These are phyloP conservation scores for Acanthamoeba triangularis DNA, from an alignment of 208 protist genomes.

Conservation along the genomic window DNA sequence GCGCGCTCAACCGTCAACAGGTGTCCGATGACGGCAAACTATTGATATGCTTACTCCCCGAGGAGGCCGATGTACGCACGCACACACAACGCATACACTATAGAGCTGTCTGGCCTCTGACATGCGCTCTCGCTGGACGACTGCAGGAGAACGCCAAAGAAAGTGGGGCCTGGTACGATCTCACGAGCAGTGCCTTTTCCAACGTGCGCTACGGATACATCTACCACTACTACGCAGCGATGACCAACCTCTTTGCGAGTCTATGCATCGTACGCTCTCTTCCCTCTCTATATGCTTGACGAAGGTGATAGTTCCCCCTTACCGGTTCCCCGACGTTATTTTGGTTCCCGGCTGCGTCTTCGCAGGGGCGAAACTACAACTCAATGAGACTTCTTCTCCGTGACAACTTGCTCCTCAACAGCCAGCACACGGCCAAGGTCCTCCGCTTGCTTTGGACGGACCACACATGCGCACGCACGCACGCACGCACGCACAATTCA, in stretches of 20 bases:
- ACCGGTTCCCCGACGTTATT: not conserved
- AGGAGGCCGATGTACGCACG: conserved; percentile 12
- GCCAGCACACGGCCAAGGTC: conserved; percentile 22
- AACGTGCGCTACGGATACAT: conserved; percentile 8
- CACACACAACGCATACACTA: not conserved
- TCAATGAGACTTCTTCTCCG: conserved; percentile 27
- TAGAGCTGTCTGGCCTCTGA: not conserved
- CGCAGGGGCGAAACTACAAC: conserved; percentile 72
- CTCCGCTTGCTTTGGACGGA: not conserved
- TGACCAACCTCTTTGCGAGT: conserved; percentile 61
- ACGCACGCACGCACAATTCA: too few species aligned
- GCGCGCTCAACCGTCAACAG: not conserved
- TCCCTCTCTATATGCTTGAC: not conserved
- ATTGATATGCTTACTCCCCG: not conserved
- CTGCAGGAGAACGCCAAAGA: not conserved
- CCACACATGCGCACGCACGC: too few species aligned
- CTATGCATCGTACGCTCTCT: conserved; percentile 23
- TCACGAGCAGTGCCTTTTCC: conserved; percentile 1
- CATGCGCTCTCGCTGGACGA: not conserved
- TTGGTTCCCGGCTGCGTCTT: not conserved
- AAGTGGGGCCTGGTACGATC: conserved; percentile 1
- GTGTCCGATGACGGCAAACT: conserved; percentile 7
- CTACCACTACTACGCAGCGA: conserved; percentile 72
- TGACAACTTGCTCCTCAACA: conserved; percentile 17
- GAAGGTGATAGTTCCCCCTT: not conserved